These are phyloP conservation scores for Hypocreales sp. DNA, from an alignment of 2,329 filamentous ascomycete genomes.

Conservation along the genomic window DNA sequence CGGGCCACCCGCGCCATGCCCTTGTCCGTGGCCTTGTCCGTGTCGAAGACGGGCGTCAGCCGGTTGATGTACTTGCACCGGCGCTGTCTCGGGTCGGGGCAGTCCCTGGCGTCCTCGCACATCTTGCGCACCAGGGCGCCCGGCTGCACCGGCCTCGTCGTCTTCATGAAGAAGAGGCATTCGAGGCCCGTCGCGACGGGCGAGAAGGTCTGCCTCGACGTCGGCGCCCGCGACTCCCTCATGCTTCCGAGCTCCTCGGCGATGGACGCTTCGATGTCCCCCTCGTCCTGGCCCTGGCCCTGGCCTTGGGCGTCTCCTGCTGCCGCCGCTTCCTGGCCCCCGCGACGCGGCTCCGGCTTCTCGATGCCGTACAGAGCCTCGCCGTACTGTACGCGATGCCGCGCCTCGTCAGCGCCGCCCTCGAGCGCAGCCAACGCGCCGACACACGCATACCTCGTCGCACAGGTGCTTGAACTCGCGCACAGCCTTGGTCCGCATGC, in stretches of 20 bases:
- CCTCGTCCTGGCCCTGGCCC: constrained; percentile 28
- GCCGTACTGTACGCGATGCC: constrained; percentile 39
- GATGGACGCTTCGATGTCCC: constrained; percentile 62
- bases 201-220: constrained; percentile 32
- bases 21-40: constrained; percentile 50
- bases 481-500: constrained; percentile 54
- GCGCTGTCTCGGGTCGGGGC: constrained; percentile 23
- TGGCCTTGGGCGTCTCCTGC: constrained; percentile 21
- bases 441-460: constrained; percentile 46
- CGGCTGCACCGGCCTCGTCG: constrained; percentile 37
- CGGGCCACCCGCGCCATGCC: constrained; percentile 51
- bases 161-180: constrained; percentile 48
- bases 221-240: constrained; percentile 24
- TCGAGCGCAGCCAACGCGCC: no score
- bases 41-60: constrained; percentile 34
- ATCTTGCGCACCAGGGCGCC: constrained; percentile 36
- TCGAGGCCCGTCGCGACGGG: constrained; percentile 40
- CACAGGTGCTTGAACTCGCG: constrained; percentile 52
- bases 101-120: constrained; percentile 34
- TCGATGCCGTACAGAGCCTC: constrained; percentile 42
- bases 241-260: constrained; percentile 54
- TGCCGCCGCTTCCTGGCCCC: constrained; percentile 15
- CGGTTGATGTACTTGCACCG: constrained; percentile 44
- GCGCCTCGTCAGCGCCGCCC: constrained; percentile 4
- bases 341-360: no score